These are phyloP conservation scores for Aspergillus leporis DNA, from an alignment of 495 filamentous ascomycete genomes.

Conservation along the genomic window DNA sequence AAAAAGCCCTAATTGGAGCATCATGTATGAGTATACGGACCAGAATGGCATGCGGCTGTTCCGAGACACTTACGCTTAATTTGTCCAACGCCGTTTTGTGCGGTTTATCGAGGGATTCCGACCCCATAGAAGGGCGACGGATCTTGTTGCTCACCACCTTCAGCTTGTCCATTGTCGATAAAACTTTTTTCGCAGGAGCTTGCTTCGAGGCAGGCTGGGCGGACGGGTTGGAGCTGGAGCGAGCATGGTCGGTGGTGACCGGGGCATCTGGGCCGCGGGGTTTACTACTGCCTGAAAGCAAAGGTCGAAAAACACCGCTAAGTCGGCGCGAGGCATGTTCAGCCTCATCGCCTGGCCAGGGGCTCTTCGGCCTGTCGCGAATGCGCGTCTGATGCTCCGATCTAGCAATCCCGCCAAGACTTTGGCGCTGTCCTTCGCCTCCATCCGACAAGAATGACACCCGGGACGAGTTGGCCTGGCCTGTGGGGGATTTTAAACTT, in stretches of 20 bases:
- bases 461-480: constrained; percentile 11
- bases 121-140: constrained; percentile 32
- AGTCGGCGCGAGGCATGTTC: not conserved
- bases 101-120: constrained; percentile 21
- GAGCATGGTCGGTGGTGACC: not conserved
- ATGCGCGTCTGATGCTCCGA: constrained; percentile 7
- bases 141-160: constrained; percentile 30
- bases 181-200: not conserved
- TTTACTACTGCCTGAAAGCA: not conserved
- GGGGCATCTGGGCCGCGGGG: not conserved
- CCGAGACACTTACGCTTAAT: constrained; percentile 18
- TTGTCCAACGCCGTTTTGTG: constrained; percentile 24
- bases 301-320: not conserved
- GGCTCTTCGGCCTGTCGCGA: constrained; percentile 1
- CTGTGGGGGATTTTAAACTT: not conserved
- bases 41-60: not conserved
- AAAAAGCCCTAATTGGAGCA: constrained; percentile 22
- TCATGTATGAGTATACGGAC: not conserved
- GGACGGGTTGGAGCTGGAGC: not conserved
- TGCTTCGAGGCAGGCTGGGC: not conserved
- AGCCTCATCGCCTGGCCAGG: constrained; percentile 4
- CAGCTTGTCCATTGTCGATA: constrained; percentile 32
- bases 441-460: constrained; percentile 15
- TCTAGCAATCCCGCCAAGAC: constrained; percentile 21
- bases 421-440: constrained; percentile 15